Base-by-base conservation (phyloP, 1,284 basidiomycete species). In the Trichosporon ovoides region DNA sequence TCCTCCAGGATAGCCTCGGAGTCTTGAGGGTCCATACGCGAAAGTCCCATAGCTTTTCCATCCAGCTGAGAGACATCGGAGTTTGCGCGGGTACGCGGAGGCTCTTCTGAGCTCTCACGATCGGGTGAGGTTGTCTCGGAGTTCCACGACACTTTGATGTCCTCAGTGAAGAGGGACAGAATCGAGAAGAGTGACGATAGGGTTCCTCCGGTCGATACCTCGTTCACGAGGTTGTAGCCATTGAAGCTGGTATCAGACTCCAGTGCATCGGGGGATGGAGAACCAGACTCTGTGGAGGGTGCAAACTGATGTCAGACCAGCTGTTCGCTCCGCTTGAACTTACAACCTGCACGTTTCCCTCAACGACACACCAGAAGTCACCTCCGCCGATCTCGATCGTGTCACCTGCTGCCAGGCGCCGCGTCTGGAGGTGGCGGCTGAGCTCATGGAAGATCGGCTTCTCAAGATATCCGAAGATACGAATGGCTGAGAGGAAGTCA, bases 361-460 rank as follows among this genome's bases (percentile, higher is more conserved):
- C 93, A 19, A 97, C 87, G 24, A 97, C 93, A 72, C 91, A 95
- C 76, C 95, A 97, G 76, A 97, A 97, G 61, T 87, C 91, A 68
- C 89, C 89, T 77, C 94, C 91, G 66, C 90, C 74, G 37, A 76
- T 85, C 67, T 95, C 89, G 7, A 97, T 82, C n/a, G 74, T 96
- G 87, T 54, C 93, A 6, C 76, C 93, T 1, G 93, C 94, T 55
- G 95, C 88, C 28, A 97, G 80, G 18, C 92, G 81, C 61, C 91
- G 83, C 0, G 94, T 97, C 74, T 96, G 93, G 18, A 97, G 79
- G 77, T 96, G 91, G 53, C 93, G 82, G 1, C 91, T 91, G 38
- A 97, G 83, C 77, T 97, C 93, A 69, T 96, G 92, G 73, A 97
- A 97, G 63, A 92, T 91, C 0, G 92, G 92, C 77, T 93, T 94